Percentiles rank a stretch among this genome's conserved stretches.
phyloP scores from a whole-genome alignment of 1,284 basidiomycete genomes.

The Melampsora americana region DNA sequence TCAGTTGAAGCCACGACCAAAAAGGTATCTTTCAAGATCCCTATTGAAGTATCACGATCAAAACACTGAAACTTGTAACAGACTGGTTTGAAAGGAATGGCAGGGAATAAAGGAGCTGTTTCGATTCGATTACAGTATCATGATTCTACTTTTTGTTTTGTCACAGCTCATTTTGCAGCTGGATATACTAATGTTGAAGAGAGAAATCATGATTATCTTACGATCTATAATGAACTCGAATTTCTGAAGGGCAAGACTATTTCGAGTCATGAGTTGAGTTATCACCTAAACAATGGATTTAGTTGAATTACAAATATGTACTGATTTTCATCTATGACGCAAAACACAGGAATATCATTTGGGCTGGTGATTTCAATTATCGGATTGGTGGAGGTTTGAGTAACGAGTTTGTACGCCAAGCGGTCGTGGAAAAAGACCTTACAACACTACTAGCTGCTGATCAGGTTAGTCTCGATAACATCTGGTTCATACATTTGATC shows the following conservation, averaged over 20 bases:
- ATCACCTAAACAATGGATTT: background rate
- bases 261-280: slow-evolving; percentile 75
- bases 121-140: slow-evolving; percentile 85
- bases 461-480: slow-evolving; percentile 61
- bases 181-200: slow-evolving; percentile 85
- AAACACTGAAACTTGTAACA: slow-evolving; percentile 52
- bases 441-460: slow-evolving; percentile 74
- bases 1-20: slow-evolving; percentile 86
- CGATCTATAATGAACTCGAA: slow-evolving; percentile 75
- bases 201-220: slow-evolving; percentile 85
- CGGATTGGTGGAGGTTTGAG: slow-evolving; percentile 70
- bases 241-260: slow-evolving; percentile 87
- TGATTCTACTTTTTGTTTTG: slow-evolving; percentile 87
- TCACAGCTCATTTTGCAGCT: slow-evolving; percentile 92
- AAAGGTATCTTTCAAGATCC: slow-evolving; percentile 62
- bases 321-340: background rate
- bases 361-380: slow-evolving; percentile 93
- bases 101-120: slow-evolving; percentile 85
- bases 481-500: too few species aligned
- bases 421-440: slow-evolving; percentile 66
- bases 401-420: slow-evolving; percentile 71
- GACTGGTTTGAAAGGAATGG: slow-evolving; percentile 94
- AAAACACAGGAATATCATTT: slow-evolving; percentile 72
- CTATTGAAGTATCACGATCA: background rate
- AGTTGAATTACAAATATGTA: slow-evolving; percentile 47